These are phyloP conservation scores for Rhynchospora breviuscula DNA, from an alignment of 176 grass and related monocot genomes.

Conservation along the genomic window DNA sequence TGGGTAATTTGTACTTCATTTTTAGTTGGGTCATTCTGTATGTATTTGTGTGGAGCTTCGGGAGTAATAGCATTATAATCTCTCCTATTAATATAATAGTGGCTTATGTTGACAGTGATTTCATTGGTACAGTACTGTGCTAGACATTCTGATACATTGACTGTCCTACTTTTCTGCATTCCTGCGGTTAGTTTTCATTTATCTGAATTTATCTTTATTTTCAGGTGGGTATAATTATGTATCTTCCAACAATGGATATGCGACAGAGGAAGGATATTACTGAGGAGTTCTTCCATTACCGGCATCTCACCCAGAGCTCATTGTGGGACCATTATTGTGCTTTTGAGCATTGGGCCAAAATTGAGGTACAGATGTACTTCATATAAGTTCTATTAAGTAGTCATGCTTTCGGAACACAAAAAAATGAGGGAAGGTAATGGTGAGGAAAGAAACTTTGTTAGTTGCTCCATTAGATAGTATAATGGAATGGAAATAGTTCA, in stretches of 20 bases:
- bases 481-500: too few relatives aligned
- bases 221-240: conserved; percentile 98
- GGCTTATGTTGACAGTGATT: not conserved
- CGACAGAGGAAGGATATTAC: conserved; percentile 92
- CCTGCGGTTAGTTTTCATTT: not conserved
- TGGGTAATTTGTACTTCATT: conserved; percentile 53
- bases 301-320: conserved; percentile 45
- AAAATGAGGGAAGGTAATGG: too few relatives aligned
- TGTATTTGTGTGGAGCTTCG: not conserved
- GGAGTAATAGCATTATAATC: not conserved
- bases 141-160: not conserved
- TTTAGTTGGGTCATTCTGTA: not conserved
- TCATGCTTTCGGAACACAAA: not conserved
- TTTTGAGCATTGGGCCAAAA: conserved; percentile 95
- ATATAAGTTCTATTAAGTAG: not conserved
- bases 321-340: conserved; percentile 85
- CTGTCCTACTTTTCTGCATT: not conserved
- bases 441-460: too few relatives aligned
- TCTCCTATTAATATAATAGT: not conserved
- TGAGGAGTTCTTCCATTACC: conserved; percentile 80
- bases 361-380: conserved; percentile 52
- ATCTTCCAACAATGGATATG: conserved; percentile 73
- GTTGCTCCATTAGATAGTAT: too few relatives aligned
- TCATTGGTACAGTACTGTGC: not conserved
- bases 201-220: conserved; percentile 5